phyloP scores from a whole-genome alignment of 139 green algal genomes.

The Zygnema cylindricum region DNA sequence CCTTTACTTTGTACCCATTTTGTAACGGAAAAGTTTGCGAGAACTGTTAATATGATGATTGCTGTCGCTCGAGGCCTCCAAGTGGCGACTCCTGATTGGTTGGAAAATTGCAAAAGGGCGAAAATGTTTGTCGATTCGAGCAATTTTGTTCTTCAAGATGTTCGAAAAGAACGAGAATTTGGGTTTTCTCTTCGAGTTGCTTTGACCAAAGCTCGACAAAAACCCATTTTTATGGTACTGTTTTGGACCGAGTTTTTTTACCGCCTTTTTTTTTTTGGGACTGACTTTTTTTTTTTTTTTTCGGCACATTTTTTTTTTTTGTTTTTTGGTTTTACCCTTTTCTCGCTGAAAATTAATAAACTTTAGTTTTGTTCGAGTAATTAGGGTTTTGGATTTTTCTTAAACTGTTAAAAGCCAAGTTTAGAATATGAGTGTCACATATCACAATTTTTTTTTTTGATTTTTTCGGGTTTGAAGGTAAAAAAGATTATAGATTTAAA shows the following conservation, averaged over 20 bases:
- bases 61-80: slow-evolving; percentile 17
- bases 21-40: slow-evolving; percentile 17
- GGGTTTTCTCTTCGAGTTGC: slow-evolving; percentile 22
- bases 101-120: slow-evolving; percentile 7
- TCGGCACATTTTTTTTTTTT: background rate
- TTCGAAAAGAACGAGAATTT: slow-evolving; percentile 38
- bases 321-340: background rate
- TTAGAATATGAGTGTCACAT: too few relatives aligned
- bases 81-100: slow-evolving; percentile 35
- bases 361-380: background rate
- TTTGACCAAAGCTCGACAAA: slow-evolving; percentile 8
- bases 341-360: background rate
- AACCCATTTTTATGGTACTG: slow-evolving; percentile 25
- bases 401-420: too few relatives aligned
- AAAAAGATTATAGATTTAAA: too few relatives aligned
- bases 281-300: background rate
- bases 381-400: background rate
- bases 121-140: slow-evolving; percentile 3
- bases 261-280: background rate
- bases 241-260: background rate
- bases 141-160: slow-evolving; percentile 21
- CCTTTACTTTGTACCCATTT: slow-evolving; percentile 36
- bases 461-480: too few relatives aligned
- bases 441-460: too few relatives aligned
- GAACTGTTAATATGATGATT: slow-evolving; percentile 48